Evolutionary conservation across 2,329 filamentous ascomycete genomes (phyloP).

Genomic region (Didymella sp.): DNA sequence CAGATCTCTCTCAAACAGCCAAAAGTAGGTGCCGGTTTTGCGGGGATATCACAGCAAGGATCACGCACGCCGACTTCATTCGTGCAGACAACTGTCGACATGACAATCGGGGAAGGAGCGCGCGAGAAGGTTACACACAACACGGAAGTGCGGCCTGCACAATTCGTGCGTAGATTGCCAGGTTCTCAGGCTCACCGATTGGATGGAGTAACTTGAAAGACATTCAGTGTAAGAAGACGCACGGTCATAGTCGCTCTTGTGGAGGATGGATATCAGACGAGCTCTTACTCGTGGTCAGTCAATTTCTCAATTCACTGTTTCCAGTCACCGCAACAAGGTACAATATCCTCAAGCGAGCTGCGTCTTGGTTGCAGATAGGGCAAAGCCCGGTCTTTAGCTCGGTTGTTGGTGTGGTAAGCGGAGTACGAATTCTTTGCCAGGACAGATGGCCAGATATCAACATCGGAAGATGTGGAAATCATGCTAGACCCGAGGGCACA

Average conservation of each 20-base stretch:
- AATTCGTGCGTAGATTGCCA: not conserved
- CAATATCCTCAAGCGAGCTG: slow-evolving; percentile 3
- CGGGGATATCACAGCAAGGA: slow-evolving; percentile 16
- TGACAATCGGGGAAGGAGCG: slow-evolving; percentile 5
- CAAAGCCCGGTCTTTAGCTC: not conserved
- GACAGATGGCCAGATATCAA: not conserved
- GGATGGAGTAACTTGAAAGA: not conserved
- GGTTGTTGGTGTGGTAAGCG: not conserved
- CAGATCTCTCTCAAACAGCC: slow-evolving; percentile 28
- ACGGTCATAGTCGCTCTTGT: not conserved
- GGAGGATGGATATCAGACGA: not conserved
- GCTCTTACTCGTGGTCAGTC: slow-evolving; percentile 1
- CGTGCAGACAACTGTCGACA: slow-evolving; percentile 9
- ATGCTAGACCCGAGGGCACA: not conserved
- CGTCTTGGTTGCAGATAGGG: slow-evolving; percentile 11
- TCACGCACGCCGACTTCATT: slow-evolving; percentile 27
- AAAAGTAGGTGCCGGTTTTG: slow-evolving; percentile 33
- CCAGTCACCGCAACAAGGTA: slow-evolving; percentile 8
- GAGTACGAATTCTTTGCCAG: not conserved
- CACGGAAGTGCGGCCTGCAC: not conserved
- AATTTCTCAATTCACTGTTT: slow-evolving; percentile 3
- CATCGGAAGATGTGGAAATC: not conserved
- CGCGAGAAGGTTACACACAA: slow-evolving; percentile 7
- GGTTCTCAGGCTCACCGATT: slow-evolving; percentile 2
- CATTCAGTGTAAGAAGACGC: not conserved